A percentile compares a stretch with the other conserved stretches of the same genome.
These are phyloP conservation scores for Trichosporon faecale DNA, from an alignment of 1,284 basidiomycete species.

Conservation along the genomic window DNA sequence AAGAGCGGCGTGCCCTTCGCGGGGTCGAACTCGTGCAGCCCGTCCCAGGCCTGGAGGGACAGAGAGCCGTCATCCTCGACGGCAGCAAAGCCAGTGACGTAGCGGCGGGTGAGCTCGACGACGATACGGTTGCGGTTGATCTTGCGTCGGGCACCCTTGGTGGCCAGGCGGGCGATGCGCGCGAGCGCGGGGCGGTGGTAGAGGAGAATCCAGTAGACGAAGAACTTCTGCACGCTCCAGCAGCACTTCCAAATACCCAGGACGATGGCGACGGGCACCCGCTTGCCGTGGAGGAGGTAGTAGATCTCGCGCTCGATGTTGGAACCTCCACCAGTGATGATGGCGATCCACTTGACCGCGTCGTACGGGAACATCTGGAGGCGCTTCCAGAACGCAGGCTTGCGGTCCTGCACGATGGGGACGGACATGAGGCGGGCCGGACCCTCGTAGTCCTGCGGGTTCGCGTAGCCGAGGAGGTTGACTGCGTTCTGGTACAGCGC, in stretches of 20 bases:
- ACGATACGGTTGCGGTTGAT: slow-evolving; percentile 11
- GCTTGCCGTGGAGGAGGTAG: slow-evolving; percentile 11
- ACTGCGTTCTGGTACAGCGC: slow-evolving; percentile 9
- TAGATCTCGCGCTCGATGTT: slow-evolving; percentile 19
- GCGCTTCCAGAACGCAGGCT: background rate
- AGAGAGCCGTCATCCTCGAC: background rate
- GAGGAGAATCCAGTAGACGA: slow-evolving; percentile 15
- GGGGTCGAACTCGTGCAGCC: background rate
- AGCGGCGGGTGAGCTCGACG: slow-evolving; percentile 13
- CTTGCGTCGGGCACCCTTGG: slow-evolving; percentile 18
- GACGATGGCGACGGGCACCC: background rate
- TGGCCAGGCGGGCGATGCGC: slow-evolving; percentile 9
- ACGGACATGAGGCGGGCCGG: slow-evolving; percentile 8
- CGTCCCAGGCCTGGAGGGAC: slow-evolving; percentile 2
- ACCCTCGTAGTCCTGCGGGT: background rate
- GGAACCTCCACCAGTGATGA: slow-evolving; percentile 12
- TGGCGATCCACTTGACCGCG: slow-evolving; percentile 20
- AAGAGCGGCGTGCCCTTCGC: slow-evolving; percentile 7
- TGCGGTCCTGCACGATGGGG: background rate
- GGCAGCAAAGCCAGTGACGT: slow-evolving; percentile 14
- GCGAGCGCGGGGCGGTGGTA: slow-evolving; percentile 14
- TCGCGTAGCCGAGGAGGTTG: background rate
- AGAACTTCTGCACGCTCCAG: slow-evolving; percentile 13
- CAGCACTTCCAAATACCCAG: slow-evolving; percentile 14
- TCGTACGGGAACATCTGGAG: background rate